These are phyloP conservation scores for Seminavis robusta DNA, from an alignment of 108 stramenopile genomes.

Conservation along the genomic window DNA sequence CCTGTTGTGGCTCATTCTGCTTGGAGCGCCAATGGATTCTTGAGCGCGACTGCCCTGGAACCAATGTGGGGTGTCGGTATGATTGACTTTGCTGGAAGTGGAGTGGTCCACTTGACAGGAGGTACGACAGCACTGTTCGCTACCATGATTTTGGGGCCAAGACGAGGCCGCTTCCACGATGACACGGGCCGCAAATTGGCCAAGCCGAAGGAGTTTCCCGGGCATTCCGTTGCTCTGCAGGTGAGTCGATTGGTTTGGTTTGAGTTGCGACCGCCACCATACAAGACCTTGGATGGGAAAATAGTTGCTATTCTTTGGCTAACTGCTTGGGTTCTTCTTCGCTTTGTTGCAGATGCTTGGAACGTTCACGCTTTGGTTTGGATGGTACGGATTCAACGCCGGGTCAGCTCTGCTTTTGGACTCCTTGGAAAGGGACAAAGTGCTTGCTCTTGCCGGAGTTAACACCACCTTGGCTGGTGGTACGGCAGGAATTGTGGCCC, in stretches of 20 bases:
- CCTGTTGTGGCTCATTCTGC: conserved; percentile 80
- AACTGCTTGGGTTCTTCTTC: too few species aligned
- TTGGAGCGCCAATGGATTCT: conserved; percentile 74
- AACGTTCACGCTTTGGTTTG: conserved; percentile 83
- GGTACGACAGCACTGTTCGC: conserved; percentile 83
- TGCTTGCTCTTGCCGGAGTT: conserved; percentile 72
- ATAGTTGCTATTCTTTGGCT: too few species aligned
- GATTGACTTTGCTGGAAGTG: conserved; percentile 91
- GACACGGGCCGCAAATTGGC: conserved; percentile 55
- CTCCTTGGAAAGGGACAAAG: conserved; percentile 19
- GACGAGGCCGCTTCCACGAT: conserved; percentile 79
- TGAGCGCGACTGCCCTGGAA: conserved; percentile 38
- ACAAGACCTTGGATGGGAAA: too few species aligned
- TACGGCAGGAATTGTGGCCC: conserved; percentile 41
- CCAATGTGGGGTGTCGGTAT: conserved; percentile 75
- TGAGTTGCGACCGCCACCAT: too few species aligned
- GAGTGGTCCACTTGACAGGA: conserved; percentile 92
- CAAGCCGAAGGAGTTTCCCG: conserved; percentile 64
- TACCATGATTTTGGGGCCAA: conserved; percentile 78
- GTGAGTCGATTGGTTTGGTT: conserved; percentile 23
- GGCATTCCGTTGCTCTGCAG: conserved; percentile 80
- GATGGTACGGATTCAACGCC: conserved; percentile 95
- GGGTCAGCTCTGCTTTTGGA: conserved; percentile 69
- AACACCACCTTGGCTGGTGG: conserved; percentile 82
- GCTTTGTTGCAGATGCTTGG: conserved; percentile 39